Conservation (phyloP, 371 early-diverging fungal species). For the Dichotomocladium elegans region DNA sequence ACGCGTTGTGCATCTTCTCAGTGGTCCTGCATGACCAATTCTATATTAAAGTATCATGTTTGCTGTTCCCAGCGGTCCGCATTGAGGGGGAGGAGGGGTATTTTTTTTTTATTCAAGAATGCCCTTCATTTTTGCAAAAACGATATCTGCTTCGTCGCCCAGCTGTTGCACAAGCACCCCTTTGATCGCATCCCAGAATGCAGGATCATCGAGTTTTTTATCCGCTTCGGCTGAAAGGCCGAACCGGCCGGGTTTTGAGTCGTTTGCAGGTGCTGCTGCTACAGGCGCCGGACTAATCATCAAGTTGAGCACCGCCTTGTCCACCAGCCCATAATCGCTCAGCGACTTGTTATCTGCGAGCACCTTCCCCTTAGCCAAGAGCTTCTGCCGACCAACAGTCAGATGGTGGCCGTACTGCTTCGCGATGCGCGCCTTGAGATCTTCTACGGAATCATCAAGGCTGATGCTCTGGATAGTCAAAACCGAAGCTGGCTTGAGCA, state of each 20-base stretch:
- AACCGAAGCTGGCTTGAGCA: conserved; percentile 42
- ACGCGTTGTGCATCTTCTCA: no score
- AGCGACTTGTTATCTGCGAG: conserved; percentile 52
- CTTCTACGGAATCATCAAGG: conserved; percentile 26
- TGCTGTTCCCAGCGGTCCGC: no score
- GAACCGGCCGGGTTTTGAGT: conserved; percentile 15
- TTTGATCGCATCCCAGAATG: conserved; percentile 33
- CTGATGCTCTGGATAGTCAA: conserved; percentile 26
- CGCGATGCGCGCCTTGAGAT: conserved; percentile 44
- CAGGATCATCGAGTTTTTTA: conserved; percentile 21
- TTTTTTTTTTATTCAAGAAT: not conserved
- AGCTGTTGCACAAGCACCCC: conserved; percentile 10
- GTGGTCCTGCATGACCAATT: no score
- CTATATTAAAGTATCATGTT: no score
- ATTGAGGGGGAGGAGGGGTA: no score
- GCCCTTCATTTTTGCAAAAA: conserved; percentile 8
- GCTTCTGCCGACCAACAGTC: conserved; percentile 44
- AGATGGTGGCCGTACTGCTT: conserved; percentile 28
- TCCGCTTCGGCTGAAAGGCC: conserved; percentile 28
- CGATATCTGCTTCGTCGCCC: conserved; percentile 6
- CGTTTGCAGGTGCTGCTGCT: conserved; percentile 13
- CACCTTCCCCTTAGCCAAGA: conserved; percentile 63
- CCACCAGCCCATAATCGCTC: conserved; percentile 40
- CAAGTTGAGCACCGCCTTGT: conserved; percentile 47
- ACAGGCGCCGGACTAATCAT: conserved; percentile 48